Evolutionary conservation across 2,329 filamentous ascomycete genomes (phyloP).

Genomic region (Neofusicoccum parvum): DNA sequence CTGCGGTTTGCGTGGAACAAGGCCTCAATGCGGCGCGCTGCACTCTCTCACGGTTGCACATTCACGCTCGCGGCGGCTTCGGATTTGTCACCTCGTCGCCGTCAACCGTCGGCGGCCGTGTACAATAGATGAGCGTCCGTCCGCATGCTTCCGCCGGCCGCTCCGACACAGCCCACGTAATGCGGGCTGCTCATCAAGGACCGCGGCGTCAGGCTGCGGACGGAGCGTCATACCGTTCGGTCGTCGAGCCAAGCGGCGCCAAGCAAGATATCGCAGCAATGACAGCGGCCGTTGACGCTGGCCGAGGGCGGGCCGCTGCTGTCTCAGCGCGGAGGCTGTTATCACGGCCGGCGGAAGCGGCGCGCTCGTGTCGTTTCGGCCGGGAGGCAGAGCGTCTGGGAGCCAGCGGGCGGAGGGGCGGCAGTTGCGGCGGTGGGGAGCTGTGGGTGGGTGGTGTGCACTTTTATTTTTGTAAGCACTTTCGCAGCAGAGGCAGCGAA

Average conservation of each 20-base stretch:
- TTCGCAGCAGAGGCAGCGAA: not conserved
- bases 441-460: not conserved
- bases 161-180: not conserved
- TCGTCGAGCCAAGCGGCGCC: conserved; percentile 8
- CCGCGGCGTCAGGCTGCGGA: not conserved
- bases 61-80: not conserved
- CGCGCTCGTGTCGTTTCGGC: not conserved
- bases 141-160: not conserved
- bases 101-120: not conserved
- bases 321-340: not conserved
- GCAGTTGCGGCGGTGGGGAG: not conserved
- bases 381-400: not conserved
- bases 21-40: not conserved
- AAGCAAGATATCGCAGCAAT: conserved; percentile 4
- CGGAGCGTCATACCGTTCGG: not conserved
- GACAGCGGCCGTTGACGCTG: not conserved
- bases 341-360: conserved; percentile 6
- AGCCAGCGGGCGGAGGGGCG: not conserved
- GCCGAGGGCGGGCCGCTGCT: not conserved
- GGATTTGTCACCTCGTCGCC: not conserved
- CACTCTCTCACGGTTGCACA: not conserved
- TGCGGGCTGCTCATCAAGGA: too few species aligned
- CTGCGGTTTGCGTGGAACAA: not conserved
- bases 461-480: conserved; percentile 16
- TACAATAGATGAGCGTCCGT: not conserved